Base-by-base conservation (phyloP, 768 basidiomycete species). In the Piloderma croceum region DNA sequence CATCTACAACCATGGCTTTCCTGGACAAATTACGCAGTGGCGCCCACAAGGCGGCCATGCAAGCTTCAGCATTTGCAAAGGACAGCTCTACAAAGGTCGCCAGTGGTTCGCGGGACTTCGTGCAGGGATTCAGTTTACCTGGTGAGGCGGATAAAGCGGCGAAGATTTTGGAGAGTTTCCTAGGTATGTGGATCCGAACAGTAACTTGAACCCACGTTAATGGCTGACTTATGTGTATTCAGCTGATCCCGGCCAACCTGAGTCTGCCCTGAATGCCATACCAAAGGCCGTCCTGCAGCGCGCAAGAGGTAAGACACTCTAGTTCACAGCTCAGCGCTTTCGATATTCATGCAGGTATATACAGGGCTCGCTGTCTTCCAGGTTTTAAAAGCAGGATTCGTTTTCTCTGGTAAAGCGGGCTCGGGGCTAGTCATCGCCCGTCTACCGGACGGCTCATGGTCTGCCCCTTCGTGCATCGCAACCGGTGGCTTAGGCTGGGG, bases 401-500 rank as follows among this genome's bases (percentile, higher is more conserved):
- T 93, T 39, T 93, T 94, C 73, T 90, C 87, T 9, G 93, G 90
- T 35, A 94, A 92, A 64, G 90, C 88, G 1, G 93, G 93, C 34
- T 91, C 89, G 1, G 93, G 93, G 11, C 62, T 94, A 47, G 89
- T 98, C 63, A 85, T 96, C 56, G 86, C 91, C 15, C 83, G 91
- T 10, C 75, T 93, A 32, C 86, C 89, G 7, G 92, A 97, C 54
- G 94, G 94, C 50, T 91, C 90, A 7, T 96, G 91, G 91, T 90
- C 87, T 35, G 94, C 94, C 1, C 94, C 94, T 3, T 91, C 88
- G 18, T 97, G 93, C 67, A 94, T 98, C 56, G 93, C 89, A 22
- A 98, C 92, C 0, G 93, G 88, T 13, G 94, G 94, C 24, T 75
- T 93, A 9, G 90, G 91, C 12, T 90, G 90, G 85, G 90, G 90